Conservation (phyloP, 495 filamentous ascomycete species). For the Cenococcum geophilum region DNA sequence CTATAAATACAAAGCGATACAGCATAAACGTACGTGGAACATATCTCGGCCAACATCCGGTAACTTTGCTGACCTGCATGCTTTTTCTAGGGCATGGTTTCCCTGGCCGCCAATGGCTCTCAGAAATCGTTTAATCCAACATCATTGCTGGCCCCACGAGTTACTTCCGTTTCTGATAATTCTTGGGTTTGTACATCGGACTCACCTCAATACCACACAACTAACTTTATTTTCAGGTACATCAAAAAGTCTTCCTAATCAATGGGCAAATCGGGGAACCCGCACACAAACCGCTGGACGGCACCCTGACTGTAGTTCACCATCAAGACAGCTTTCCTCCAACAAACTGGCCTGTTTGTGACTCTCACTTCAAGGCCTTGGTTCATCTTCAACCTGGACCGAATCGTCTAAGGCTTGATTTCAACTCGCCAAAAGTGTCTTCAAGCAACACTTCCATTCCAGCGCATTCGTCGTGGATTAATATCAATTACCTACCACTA, state of each 20-base stretch:
- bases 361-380: slow-evolving; percentile 83
- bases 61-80: slow-evolving; percentile 40
- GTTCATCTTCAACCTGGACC: slow-evolving; percentile 82
- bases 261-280: slow-evolving; percentile 74
- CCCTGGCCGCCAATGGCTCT: slow-evolving; percentile 11
- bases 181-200: slow-evolving; percentile 58
- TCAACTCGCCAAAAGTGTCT: slow-evolving; percentile 70
- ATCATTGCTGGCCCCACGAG: slow-evolving; percentile 71
- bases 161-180: slow-evolving; percentile 70
- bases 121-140: slow-evolving; percentile 44
- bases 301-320: slow-evolving; percentile 69
- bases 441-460: slow-evolving; percentile 61
- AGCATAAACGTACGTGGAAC: slow-evolving; percentile 35
- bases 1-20: slow-evolving; percentile 38
- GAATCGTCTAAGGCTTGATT: slow-evolving; percentile 81
- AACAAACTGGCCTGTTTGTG: slow-evolving; percentile 74
- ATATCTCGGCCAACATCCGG: background rate
- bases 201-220: slow-evolving; percentile 14
- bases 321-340: slow-evolving; percentile 79
- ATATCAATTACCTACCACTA: slow-evolving; percentile 76
- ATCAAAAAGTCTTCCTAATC: slow-evolving; percentile 81
- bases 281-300: slow-evolving; percentile 64
- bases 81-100: slow-evolving; percentile 39
- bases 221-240: slow-evolving; percentile 51
- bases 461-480: slow-evolving; percentile 70